Evolutionary conservation across 208 protist genomes (phyloP), one percentile per base, ranked within the genome.

Genomic region (Herpetomonas samuelpessoai): DNA sequence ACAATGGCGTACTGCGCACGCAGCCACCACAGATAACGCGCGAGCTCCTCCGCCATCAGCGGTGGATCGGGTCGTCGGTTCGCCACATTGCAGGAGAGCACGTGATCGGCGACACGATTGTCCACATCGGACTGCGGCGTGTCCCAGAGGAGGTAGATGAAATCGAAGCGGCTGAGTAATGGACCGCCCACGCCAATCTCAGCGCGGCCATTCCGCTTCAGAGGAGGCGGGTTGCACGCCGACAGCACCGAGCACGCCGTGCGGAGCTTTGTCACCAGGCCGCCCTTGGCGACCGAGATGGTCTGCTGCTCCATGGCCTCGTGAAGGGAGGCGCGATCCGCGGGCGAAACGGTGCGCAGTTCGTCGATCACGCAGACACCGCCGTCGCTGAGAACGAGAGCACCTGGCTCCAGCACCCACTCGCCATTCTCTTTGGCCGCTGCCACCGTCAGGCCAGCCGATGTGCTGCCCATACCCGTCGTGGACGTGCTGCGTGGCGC

Each of bases 291-390:
- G 12, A 97, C 88, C 26, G 87, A 96, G 46, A 99, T 85, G 3
- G 96, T 98, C 79, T 99, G 98, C 73, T 99, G 97, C 78, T 99
- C 98, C 98, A 99, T 99, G 12, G 98, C 97, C 80, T 99, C 98
- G 68, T 99, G 98, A 38, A 99, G 95, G 4, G 97, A 88, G 9
- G 88, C 82, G 27, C 97, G 78, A 65, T 99, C 97, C 28, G 89
- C 77, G 12, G 95, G 78, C 16, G 92, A 88, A n/a, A 99, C 98
- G 18, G 91, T 94, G 56, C 86, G 87, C 62, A 99, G 98, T 72
- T 99, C 97, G 65, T 99, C 97, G 52, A 99, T 99, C 69, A 97
- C 96, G 80, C 98, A 99, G 21, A 98, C 57, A 25, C 97, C 98
- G 44, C 97, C 97, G 75, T 99, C 97, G 38, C 97, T 98, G 22